Base-by-base conservation (phyloP, 345 rosid species). In the Alliaria petiolata region DNA sequence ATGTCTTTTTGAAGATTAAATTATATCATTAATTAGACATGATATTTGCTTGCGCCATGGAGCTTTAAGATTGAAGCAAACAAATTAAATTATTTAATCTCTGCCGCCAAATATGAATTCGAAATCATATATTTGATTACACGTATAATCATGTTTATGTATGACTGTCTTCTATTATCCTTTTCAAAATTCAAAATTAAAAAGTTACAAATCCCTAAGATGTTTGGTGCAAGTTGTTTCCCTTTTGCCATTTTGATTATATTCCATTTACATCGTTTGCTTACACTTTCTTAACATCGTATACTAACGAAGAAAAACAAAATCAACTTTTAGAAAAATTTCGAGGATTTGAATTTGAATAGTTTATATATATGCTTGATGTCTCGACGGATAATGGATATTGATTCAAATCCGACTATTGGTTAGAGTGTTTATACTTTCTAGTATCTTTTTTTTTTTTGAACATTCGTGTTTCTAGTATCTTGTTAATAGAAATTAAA, bases 91-190 rank as follows among this genome's bases (percentile, higher is more conserved):
- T 61, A 61, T 3, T 52, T 44, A 54, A 52, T 53, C 58, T 42
- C 63, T 68, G 74, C 79, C 79, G 69, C 79, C 69, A 61, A 35
- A 52, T 68, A 68, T 61, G 69, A 75, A 60, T 75, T 75, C 31
- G 74, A 75, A 73, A 75, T 60, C 53, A 61, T 70, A 6, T 28
- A 25, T 39, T 53, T 34, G 43, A 35, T 61, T 28, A 53, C 69
- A 52, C 64, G 57, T 53, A 25, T 68, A 61, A 75, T 67, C 78
- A 75, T 75, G 47, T 43, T 67, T 73, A 75, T 75, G 47, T 43
- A 20, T 19, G 19, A 22, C 20, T 47, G 4, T 31, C 25, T 60
- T 67, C 16, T 52, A 36, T 52, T 6, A 59, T 26, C 35, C 26
- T 43, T 60, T 44, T 68, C 46, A 68, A 68, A 68, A 8, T 67